These are phyloP conservation scores for Aspergillus sojae DNA, from an alignment of 2,329 filamentous ascomycete genomes.

Conservation along the genomic window DNA sequence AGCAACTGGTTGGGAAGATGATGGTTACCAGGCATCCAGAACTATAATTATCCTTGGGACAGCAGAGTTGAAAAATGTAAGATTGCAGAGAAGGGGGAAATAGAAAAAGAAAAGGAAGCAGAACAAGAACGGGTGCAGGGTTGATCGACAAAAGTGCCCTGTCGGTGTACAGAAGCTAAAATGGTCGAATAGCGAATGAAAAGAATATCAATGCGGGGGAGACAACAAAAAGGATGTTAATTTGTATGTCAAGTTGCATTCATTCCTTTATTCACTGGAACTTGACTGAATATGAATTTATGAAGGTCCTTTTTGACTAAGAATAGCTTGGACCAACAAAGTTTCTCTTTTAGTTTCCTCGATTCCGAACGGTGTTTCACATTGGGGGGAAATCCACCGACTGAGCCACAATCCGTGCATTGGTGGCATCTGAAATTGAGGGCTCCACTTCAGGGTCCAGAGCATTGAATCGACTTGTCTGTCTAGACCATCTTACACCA, in stretches of 20 bases:
- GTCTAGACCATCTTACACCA: background rate
- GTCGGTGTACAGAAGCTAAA: background rate
- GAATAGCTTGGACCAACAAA: constrained; percentile 5
- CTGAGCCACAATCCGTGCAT: background rate
- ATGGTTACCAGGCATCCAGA: constrained; percentile 4
- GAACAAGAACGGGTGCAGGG: constrained; percentile 5
- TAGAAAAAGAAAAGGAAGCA: constrained; percentile 2
- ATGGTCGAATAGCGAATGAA: background rate
- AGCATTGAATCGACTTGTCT: background rate
- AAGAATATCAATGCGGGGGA: constrained; percentile 13
- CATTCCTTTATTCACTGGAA: background rate
- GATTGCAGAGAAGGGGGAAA: background rate
- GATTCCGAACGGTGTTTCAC: background rate
- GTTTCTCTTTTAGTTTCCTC: background rate
- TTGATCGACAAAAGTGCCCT: constrained; percentile 6
- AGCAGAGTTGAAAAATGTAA: background rate
- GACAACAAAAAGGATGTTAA: background rate
- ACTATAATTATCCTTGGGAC: background rate
- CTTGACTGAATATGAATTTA: background rate
- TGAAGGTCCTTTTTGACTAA: background rate
- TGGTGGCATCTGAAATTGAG: background rate
- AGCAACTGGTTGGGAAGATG: background rate
- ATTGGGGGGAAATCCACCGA: background rate
- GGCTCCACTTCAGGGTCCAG: constrained; percentile 1
- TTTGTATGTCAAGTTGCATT: background rate